A percentile compares a stretch with the other conserved stretches of the same genome.
Evolutionary conservation across 2,329 filamentous ascomycete genomes (phyloP).

Genomic region (Microsporum ferrugineum): DNA sequence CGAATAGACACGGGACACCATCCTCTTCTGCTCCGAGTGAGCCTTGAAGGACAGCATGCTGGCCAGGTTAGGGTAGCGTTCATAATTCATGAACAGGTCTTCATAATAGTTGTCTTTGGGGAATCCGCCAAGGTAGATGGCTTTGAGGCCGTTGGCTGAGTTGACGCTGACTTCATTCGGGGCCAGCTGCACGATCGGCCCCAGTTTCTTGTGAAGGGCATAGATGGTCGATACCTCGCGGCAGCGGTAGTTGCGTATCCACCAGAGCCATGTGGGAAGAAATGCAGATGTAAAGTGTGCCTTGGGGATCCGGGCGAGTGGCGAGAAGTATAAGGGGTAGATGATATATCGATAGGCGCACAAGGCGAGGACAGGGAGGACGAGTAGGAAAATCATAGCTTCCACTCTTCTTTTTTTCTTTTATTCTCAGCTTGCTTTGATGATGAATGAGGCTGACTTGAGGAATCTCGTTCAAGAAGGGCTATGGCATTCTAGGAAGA

Average conservation of each 20-base stretch:
- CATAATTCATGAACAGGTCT: conserved; percentile 54
- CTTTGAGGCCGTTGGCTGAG: conserved; percentile 44
- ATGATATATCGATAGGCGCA: conserved; percentile 29
- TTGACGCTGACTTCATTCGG: conserved; percentile 56
- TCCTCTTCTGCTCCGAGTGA: conserved; percentile 58
- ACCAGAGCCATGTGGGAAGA: conserved; percentile 56
- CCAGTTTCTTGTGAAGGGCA: conserved; percentile 42
- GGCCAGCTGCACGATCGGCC: conserved; percentile 49
- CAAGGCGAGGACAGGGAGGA: background rate
- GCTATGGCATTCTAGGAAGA: background rate
- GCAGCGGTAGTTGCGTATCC: conserved; percentile 43
- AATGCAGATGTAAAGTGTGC: conserved; percentile 57
- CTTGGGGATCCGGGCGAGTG: conserved; percentile 53
- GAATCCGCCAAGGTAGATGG: conserved; percentile 57
- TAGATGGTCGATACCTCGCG: conserved; percentile 49
- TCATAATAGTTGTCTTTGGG: conserved; percentile 57
- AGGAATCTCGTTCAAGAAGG: background rate
- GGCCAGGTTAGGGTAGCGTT: conserved; percentile 50
- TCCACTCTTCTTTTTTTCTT: background rate
- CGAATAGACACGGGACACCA: conserved; percentile 63
- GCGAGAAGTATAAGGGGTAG: conserved; percentile 45
- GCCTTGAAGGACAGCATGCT: conserved; percentile 46
- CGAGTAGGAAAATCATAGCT: background rate
- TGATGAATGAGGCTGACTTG: background rate
- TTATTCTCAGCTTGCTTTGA: too few relatives aligned